Evolutionary conservation across 176 grass and related monocot genomes (phyloP).

Genomic region (Aegilops bicornis): DNA sequence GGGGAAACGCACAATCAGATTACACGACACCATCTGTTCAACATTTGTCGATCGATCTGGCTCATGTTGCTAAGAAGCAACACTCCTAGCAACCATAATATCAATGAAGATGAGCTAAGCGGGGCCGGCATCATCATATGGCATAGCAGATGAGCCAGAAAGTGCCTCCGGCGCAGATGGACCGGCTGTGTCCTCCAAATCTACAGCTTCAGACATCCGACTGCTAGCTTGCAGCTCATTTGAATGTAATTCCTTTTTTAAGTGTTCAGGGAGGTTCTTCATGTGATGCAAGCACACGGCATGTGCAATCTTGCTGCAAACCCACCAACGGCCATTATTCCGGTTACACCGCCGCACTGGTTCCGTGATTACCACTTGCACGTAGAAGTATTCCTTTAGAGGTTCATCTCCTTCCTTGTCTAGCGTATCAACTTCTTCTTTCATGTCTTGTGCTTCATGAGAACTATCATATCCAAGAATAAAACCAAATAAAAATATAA

Average conservation of each 20-base stretch:
- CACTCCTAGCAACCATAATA: too few relatives aligned
- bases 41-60: background rate
- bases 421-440: background rate
- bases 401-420: background rate
- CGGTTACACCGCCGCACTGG: background rate
- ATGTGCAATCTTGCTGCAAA: background rate
- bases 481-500: too few relatives aligned
- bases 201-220: background rate
- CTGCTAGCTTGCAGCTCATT: background rate
- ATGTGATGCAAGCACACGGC: background rate
- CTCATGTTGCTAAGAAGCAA: background rate
- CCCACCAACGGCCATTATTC: background rate
- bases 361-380: background rate
- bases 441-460: background rate
- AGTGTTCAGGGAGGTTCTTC: background rate
- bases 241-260: background rate
- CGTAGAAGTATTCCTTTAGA: background rate
- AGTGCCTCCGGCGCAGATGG: background rate
- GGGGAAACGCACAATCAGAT: too few relatives aligned
- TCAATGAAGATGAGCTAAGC: background rate
- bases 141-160: background rate
- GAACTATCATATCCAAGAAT: too few relatives aligned
- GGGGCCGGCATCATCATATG: background rate
- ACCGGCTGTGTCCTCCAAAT: background rate
- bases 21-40: too few relatives aligned